phyloP scores from a whole-genome alignment of 805 yeast genomes.

The Starmerella ratchasimensis region DNA sequence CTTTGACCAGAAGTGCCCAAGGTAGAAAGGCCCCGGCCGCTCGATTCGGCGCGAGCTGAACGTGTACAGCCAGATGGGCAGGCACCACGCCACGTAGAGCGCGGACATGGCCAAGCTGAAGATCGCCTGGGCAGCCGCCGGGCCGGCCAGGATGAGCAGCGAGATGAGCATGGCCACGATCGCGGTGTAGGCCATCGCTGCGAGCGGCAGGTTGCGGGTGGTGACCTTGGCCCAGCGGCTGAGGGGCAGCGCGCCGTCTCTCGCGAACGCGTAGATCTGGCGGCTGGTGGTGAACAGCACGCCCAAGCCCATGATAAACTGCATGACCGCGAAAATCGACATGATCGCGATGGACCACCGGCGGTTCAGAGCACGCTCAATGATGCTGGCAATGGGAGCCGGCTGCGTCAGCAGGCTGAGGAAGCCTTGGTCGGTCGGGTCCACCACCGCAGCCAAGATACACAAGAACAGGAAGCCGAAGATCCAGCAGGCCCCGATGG shows the following conservation, averaged over 20 bases:
- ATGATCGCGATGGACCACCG: conserved; percentile 53
- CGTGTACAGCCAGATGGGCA: conserved; percentile 42
- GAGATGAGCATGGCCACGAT: conserved; percentile 40
- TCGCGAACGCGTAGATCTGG: conserved; percentile 60
- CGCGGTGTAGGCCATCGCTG: conserved; percentile 48
- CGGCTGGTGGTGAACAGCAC: conserved; percentile 50
- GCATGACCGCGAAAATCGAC: conserved; percentile 44
- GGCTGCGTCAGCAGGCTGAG: conserved; percentile 37
- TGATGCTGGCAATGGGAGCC: conserved; percentile 51
- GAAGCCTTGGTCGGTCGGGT: conserved; percentile 29
- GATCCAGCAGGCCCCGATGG: conserved; percentile 41
- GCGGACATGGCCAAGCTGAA: conserved; percentile 52
- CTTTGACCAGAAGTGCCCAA: conserved; percentile 38
- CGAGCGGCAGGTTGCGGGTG: conserved; percentile 46
- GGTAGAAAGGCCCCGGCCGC: conserved; percentile 50
- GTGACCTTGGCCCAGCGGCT: conserved; percentile 43
- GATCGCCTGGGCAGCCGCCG: conserved; percentile 49
- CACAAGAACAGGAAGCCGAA: conserved; percentile 45
- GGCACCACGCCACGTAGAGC: conserved; percentile 47
- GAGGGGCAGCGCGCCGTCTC: conserved; percentile 65
- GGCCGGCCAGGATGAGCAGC: conserved; percentile 41
- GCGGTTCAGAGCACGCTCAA: conserved; percentile 47
- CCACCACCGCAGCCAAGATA: conserved; percentile 37
- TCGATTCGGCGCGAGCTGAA: conserved; percentile 36
- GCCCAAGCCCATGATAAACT: conserved; percentile 54